Conservation (phyloP, 345 rosid species). For the Physaria fendleri region DNA sequence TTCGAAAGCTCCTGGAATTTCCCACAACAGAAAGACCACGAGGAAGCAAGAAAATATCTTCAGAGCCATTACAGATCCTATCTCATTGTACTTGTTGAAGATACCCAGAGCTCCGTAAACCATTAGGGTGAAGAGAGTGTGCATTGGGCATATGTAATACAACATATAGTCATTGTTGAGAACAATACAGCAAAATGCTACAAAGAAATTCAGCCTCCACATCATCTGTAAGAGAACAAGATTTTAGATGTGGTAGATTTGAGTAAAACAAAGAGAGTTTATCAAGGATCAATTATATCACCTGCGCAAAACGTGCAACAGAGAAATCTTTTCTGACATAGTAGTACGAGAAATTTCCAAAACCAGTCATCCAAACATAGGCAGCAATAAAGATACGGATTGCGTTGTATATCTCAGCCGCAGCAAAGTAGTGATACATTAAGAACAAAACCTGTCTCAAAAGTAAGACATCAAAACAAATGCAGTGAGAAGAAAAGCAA, state of each 20-base stretch:
- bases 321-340: constrained; percentile 94
- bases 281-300: constrained; percentile 20
- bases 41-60: constrained; percentile 84
- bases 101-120: constrained; percentile 93
- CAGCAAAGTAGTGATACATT: constrained; percentile 98
- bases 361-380: constrained; percentile 99
- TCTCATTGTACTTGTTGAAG: constrained; percentile 76
- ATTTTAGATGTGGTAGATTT: background rate
- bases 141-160: constrained; percentile 98
- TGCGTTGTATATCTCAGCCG: constrained; percentile 85
- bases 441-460: constrained; percentile 80
- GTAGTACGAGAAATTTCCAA: constrained; percentile 94
- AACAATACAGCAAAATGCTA: constrained; percentile 80
- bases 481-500: background rate
- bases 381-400: constrained; percentile 95
- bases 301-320: constrained; percentile 89
- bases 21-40: constrained; percentile 85
- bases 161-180: constrained; percentile 94
- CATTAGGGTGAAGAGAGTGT: constrained; percentile 91
- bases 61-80: constrained; percentile 76
- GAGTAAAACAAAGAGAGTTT: background rate
- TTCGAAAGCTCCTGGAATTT: constrained; percentile 81
- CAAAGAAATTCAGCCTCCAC: constrained; percentile 98
- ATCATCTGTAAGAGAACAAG: constrained; percentile 70
- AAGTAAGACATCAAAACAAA: background rate